Evolutionary conservation across 2,329 filamentous ascomycete genomes (phyloP), one percentile per base, ranked within the genome.

Genomic region (Mariannaea sp.): DNA sequence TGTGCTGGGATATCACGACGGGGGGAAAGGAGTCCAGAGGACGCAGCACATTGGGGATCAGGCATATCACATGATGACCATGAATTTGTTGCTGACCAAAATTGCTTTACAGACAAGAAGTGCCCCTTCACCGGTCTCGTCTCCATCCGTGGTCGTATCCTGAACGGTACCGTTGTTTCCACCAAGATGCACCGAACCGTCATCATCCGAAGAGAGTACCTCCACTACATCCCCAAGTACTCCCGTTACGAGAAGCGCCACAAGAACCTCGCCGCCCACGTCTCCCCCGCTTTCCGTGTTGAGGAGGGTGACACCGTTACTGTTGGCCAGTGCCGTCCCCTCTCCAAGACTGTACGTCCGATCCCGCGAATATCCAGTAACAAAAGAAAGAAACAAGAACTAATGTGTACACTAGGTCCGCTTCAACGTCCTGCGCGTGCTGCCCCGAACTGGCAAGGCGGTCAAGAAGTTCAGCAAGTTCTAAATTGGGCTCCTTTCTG

Each of bases 181-280:
- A 99, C 94, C 82, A 99, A 99, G 90, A 99, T 99, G 94, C 94
- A 99, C 90, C 90, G 94, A 82, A 99, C 94, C 73, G 83, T 97
- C 77, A 89, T 99, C 82, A 95, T 99, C 86, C 94, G 94, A 79
- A 89, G 94, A 81, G 94, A 99, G 86, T 99, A 99, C 86, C 91
- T 99, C 63, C 94, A 99, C 86, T 99, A 90, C 83, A 89, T 99
- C 77, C 92, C 92, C 80, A 99, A 99, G 86, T 99, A 99, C 88
- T 85, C 90, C 77, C 90, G 94, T 88, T 99, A 99, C 81, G 95
- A 99, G 91, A 97, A 97, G 89, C 87, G 94, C 79, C 94, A 99
- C 90, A 97, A 97, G 89, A 99, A 99, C 88, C 86, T 99, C 67
- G 91, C 94, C 74, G 94, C 93, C 69, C 94, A 99, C 87, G 93